These are phyloP conservation scores for Penicillium hordei DNA, from an alignment of 2,329 filamentous ascomycete genomes.

Conservation along the genomic window DNA sequence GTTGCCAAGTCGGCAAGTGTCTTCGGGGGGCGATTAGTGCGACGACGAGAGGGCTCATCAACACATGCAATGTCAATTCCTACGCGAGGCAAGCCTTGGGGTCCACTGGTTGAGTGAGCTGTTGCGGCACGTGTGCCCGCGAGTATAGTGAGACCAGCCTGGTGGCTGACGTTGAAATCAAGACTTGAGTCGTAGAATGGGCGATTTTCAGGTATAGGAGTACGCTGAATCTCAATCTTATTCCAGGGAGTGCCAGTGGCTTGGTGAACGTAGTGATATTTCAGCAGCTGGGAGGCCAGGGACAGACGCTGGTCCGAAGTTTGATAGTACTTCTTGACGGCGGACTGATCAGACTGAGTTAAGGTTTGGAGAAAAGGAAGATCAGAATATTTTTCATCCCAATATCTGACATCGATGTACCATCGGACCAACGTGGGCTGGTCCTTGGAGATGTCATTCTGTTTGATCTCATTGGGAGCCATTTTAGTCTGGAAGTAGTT, in stretches of 20 bases:
- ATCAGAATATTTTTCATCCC: slow-evolving; percentile 27
- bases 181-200: slow-evolving; percentile 52
- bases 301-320: slow-evolving; percentile 60
- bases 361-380: slow-evolving; percentile 45
- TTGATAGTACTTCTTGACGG: slow-evolving; percentile 52
- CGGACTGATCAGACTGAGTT: slow-evolving; percentile 51
- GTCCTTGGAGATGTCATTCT: slow-evolving; percentile 10
- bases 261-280: slow-evolving; percentile 60
- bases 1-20: slow-evolving; percentile 52
- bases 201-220: slow-evolving; percentile 47
- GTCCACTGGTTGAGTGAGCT: not conserved
- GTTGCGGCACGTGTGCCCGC: slow-evolving; percentile 48
- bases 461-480: slow-evolving; percentile 16
- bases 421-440: slow-evolving; percentile 37
- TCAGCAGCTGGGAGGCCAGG: slow-evolving; percentile 61
- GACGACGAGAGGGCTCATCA: slow-evolving; percentile 46
- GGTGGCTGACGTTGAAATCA: slow-evolving; percentile 67
- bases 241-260: slow-evolving; percentile 58
- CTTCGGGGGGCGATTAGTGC: slow-evolving; percentile 39
- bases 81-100: slow-evolving; percentile 39
- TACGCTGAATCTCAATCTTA: slow-evolving; percentile 55
- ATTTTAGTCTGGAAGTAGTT: slow-evolving; percentile 8
- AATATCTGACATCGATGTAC: slow-evolving; percentile 46
- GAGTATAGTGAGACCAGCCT: slow-evolving; percentile 61
- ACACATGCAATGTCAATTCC: slow-evolving; percentile 65